Conservation (phyloP, 73 alveolate species). For the Breviolum minutum region DNA sequence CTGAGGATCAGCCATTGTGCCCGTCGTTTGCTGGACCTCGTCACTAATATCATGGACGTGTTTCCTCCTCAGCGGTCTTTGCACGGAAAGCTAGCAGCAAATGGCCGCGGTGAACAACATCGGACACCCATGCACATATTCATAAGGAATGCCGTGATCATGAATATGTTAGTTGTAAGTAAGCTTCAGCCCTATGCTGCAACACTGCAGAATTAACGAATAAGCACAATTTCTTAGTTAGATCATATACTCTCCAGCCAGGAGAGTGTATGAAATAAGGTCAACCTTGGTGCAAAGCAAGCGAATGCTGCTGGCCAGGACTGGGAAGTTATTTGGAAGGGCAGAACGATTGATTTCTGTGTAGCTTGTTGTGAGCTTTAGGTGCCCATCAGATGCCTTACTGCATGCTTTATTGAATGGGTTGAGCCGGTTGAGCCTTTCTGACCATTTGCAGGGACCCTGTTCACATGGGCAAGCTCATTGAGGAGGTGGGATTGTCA, state of each 20-base stretch:
- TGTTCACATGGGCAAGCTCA: conserved; percentile 38
- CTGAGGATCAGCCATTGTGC: conserved; percentile 74
- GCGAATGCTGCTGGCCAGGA: conserved; percentile 28
- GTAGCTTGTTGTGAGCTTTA: not conserved
- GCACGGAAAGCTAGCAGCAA: too few relatives aligned
- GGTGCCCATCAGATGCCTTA: not conserved
- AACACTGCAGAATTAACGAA: too few relatives aligned
- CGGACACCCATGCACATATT: not conserved
- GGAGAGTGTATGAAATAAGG: not conserved
- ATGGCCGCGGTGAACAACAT: not conserved
- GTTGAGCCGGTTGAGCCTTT: too few relatives aligned
- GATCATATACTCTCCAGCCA: too few relatives aligned
- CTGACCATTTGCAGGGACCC: conserved; percentile 29
- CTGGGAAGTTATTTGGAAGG: too few relatives aligned
- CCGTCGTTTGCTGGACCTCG: conserved; percentile 80
- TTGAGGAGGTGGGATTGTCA: not conserved
- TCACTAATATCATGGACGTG: conserved; percentile 72
- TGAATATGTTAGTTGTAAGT: not conserved
- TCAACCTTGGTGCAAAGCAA: conserved; percentile 50
- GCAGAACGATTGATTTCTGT: too few relatives aligned
- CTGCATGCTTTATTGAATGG: not conserved
- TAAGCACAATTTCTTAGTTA: too few relatives aligned
- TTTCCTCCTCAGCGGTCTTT: not conserved
- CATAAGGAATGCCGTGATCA: not conserved
- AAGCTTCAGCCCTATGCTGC: too few relatives aligned